Conservation (phyloP, 2,329 filamentous ascomycete species). For the Cordyceps militaris region DNA sequence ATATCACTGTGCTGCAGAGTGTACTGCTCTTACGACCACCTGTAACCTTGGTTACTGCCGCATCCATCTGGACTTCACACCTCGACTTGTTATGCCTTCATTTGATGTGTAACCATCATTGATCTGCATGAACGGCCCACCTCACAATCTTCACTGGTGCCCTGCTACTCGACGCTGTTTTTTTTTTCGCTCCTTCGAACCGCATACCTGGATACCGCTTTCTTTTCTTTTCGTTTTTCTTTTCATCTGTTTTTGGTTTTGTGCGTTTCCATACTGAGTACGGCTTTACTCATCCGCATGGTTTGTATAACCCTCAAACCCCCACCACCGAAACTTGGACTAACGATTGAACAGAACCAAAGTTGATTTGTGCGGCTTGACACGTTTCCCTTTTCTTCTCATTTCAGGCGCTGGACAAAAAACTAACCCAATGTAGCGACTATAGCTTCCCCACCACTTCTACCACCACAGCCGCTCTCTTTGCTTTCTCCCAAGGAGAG, state of each 20-base stretch:
- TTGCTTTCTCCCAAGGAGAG: slow-evolving; percentile 55
- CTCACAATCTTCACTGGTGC: neutral
- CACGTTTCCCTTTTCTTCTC: slow-evolving; percentile 23
- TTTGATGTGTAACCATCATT: neutral
- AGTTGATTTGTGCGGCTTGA: slow-evolving; percentile 43
- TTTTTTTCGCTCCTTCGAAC: no score
- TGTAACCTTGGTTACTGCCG: neutral
- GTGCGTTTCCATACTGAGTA: neutral
- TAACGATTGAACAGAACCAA: slow-evolving; percentile 39
- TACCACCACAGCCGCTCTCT: slow-evolving; percentile 44
- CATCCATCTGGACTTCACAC: neutral
- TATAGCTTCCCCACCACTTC: slow-evolving; percentile 49
- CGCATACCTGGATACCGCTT: neutral
- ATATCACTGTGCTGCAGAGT: neutral
- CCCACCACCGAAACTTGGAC: neutral
- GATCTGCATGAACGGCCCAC: neutral
- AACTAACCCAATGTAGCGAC: slow-evolving; percentile 52
- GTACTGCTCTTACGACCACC: neutral
- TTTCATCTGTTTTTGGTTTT: slow-evolving; percentile 1
- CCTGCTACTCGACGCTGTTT: neutral
- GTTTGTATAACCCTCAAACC: slow-evolving; percentile 20
- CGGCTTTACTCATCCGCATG: slow-evolving; percentile 13
- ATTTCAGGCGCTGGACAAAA: slow-evolving; percentile 38
- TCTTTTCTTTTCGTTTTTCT: slow-evolving; percentile 1
- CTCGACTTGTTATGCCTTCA: neutral